Evolutionary conservation across 176 grass and related monocot genomes (phyloP).

Genomic region (Sorghum bicolor): Sorghum_bicolor_NCBIv3 NC_012875.2:55525501-55526000

Average conservation of each 20-base stretch:
- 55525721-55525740: constrained; percentile 79
- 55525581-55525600: constrained; percentile 22
- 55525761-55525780: not conserved
- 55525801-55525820: constrained; percentile 52
- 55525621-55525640: constrained; percentile 96
- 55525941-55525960: constrained; percentile 88
- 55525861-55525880: constrained; percentile 88
- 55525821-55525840: constrained; percentile 76
- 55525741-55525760: not conserved
- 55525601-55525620: constrained; percentile 71
- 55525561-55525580: not conserved
- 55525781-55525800: not conserved
- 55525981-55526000: constrained; percentile 24
- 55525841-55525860: constrained; percentile 68
- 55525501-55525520: not conserved
- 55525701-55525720: constrained; percentile 78
- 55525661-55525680: constrained; percentile 69
- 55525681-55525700: constrained; percentile 80
- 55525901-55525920: constrained; percentile 88
- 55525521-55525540: not conserved
- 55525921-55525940: constrained; percentile 92
- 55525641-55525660: constrained; percentile 83
- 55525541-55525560: not conserved
- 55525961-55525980: constrained; percentile 19
- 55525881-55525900: constrained; percentile 74